Evolutionary conservation across 78 protist genomes (phyloP), one percentile per base, ranked within the genome.

Genomic region (Dictyostelium capitatum): DNA sequence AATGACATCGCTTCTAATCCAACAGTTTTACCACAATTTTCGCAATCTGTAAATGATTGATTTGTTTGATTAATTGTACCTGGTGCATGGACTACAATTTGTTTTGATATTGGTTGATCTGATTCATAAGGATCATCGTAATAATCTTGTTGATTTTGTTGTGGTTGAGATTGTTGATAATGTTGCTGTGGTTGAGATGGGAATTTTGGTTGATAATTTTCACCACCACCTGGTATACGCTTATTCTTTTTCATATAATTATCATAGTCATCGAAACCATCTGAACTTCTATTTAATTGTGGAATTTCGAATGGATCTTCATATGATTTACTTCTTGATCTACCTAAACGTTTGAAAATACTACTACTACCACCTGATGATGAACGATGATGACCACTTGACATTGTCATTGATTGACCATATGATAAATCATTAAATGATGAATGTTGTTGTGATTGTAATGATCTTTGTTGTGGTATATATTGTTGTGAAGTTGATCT

Each of bases 1-100:
- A 64, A 62, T n/a, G 53, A 17, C 72, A 78, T 23, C 9, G 20
- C 10, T 47, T 87, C 84, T 2, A 77, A 51, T 1, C 56, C 70
- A 48, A 65, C 74, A n/a, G 48, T 41, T 8, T 41, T 65, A 23
- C 93, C 93, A 78, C 93, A 87, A 32, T 28, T 12, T n/a, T 74
- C 93, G 51, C 93, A 87, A 47, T 87, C 93, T 11, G 47, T 20
- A 10, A 23, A 41, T 67, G 75, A 67, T 67, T 15, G 28, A 0
- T 67, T 32, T 67, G 20, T 0, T 8, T 51, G 10, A 12, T 51
- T 51, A 37, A 37, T 37, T 37, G 43, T 37, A 37, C 43, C 43
- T 37, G 43, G 43, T 37, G 43, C 43, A 51, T 12, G 56, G 3
- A 51, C 56, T 51, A 51, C 56, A 14, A 51, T 51, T 57, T 81